Evolutionary conservation across 2,329 filamentous ascomycete genomes (phyloP), one percentile per base, ranked within the genome.

Genomic region (Fusarium odoratissimum): DNA sequence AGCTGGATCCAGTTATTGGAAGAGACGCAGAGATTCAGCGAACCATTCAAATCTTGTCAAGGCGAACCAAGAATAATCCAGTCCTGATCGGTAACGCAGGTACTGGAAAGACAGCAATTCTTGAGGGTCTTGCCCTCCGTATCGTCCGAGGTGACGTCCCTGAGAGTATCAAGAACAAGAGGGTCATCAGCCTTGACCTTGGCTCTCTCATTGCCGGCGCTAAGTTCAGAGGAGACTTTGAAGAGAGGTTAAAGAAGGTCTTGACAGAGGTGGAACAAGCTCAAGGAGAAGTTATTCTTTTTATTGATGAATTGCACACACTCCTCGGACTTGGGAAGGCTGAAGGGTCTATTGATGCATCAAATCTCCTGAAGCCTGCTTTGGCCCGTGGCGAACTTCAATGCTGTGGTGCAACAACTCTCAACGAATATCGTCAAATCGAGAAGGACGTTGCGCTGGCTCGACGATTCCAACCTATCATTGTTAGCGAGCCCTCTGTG

Each of bases 381-480:
- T 84, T 98, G n/a, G 95, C 95, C 1, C 88, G 96, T 72, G 96
- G 96, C 44, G 95, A 98, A 72, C 87, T 98, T 8, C 96, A 98
- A 82, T 97, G 95, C 83, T 97, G 95, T 78, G 95, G 96, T 70
- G 96, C 96, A 6, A 98, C 96, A 1, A 99, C 96, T 0, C 84
- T 98, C 38, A 93, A 92, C 72, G 96, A 99, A 79, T 99, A 98
- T 78, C 91, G 96, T 28, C 86, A 91, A 76, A 98, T 99, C 71
- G 96, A 98, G 81, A 98, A 98, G 82, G 96, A 98, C 78, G 95
- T 95, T 33, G 96, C 96, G 0, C 85, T 99, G 25, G 96, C 96
- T 13, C 88, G 96, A 75, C 90, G 96, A 67, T 98, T 99, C 81
- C 96, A 99, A 78, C 95, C 96, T 0, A 97, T 99, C 64, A 83